Evolutionary conservation across 768 basidiomycete genomes (phyloP), one percentile per base, ranked within the genome.

Genomic region (Auricularia sp.): DNA sequence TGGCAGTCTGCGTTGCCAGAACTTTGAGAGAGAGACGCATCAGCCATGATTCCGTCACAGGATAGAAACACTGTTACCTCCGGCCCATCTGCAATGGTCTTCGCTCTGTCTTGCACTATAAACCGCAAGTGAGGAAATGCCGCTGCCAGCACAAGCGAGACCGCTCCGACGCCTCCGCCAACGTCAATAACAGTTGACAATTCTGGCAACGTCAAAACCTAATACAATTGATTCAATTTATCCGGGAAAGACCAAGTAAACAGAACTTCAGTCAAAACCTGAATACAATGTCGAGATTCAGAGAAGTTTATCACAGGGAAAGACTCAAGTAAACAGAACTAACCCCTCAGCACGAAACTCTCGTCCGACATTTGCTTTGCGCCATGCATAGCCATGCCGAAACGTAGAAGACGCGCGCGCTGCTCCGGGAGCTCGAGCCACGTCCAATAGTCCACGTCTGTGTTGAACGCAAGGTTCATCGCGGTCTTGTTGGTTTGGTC

Each of bases 261-360:
- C n/a, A n/a, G n/a, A n/a, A n/a, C n/a, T n/a, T n/a, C 71, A 77
- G 16, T 70, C 71, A 64, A 72, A 77, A 6, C 72, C 75, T 71
- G 23, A 6, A 53, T 63, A 14, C 39, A 7, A 7, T 8, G 7
- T 42, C 39, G 12, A 8, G 39, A 42, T 42, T 8, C 39, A 7
- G 8, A 42, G 29, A 29, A 29, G 29, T 29, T 29, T 29, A 29
- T 29, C 29, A 11, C 10, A 10, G 18, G 43, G 11, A 18, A 10
- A 11, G 10, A 44, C 43, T 18, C 43, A 11, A 10, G 43, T 18
- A 21, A 18, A 51, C 18, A 18, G 10, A 7, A 42, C 39, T 42
- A 7, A 42, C 39, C 39, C 7, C 39, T 7, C 39, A 42, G 39
- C 39, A 42, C 39, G 12, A 42, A 42, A 14, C 39, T 42, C 39